Conservation (phyloP, 768 basidiomycete genomes). For the Gloeopeniophorella convolvens region DNA sequence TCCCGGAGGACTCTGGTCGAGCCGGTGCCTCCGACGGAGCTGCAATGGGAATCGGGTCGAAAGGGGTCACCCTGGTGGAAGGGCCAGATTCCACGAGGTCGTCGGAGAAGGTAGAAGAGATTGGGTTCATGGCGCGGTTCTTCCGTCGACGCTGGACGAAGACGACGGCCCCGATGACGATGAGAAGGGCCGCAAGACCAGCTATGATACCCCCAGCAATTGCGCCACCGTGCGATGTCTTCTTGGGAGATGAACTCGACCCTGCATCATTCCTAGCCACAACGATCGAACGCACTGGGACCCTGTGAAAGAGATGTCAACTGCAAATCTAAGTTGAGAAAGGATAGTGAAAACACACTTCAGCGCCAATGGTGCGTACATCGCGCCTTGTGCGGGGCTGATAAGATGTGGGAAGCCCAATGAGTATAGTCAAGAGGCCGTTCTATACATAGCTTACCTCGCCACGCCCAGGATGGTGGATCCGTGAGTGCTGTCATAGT, state of each 20-base stretch:
- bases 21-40: too few relatives aligned
- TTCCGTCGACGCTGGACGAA: conserved; percentile 7
- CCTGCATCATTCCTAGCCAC: neutral
- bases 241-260: neutral
- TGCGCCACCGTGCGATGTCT: conserved; percentile 2
- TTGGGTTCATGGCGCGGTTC: too few relatives aligned
- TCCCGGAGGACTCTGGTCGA: too few relatives aligned
- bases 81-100: too few relatives aligned
- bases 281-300: neutral
- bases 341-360: conserved; percentile 9
- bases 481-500: conserved; percentile 1
- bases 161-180: neutral
- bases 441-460: conserved; percentile 6
- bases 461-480: neutral
- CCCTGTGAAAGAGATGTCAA: neutral
- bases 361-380: conserved; percentile 23
- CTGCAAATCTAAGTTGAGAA: neutral
- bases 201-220: conserved; percentile 17
- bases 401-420: neutral
- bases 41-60: too few relatives aligned
- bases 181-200: conserved; percentile 1
- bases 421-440: neutral
- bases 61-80: too few relatives aligned
- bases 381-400: conserved; percentile 23
- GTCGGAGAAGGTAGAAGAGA: too few relatives aligned